These are phyloP conservation scores for Fusarium staphyleae DNA, from an alignment of 2,329 filamentous ascomycete species.

Conservation along the genomic window DNA sequence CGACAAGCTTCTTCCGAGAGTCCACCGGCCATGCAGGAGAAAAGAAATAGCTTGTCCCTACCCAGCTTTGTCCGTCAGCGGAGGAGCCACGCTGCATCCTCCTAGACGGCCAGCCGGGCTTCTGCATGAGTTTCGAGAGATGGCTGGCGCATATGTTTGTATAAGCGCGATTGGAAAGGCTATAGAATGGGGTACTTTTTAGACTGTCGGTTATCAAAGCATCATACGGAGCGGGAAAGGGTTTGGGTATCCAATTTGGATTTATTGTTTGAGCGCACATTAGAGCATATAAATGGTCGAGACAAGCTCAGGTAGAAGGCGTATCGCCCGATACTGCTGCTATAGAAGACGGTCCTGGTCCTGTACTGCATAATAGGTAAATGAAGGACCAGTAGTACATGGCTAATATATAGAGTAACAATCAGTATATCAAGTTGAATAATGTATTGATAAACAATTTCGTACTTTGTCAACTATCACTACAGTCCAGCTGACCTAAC, in stretches of 20 bases:
- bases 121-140: not conserved
- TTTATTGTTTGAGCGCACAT: not conserved
- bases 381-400: too few species aligned
- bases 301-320: constrained; percentile 1
- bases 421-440: too few species aligned
- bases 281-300: not conserved
- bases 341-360: not conserved
- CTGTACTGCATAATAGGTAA: too few species aligned
- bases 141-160: constrained; percentile 1
- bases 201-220: constrained; percentile 13
- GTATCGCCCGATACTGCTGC: not conserved
- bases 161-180: not conserved
- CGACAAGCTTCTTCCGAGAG: constrained; percentile 1
- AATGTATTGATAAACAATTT: too few species aligned
- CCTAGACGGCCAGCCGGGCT: not conserved
- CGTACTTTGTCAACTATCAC: too few species aligned
- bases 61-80: constrained; percentile 44
- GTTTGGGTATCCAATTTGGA: constrained; percentile 8
- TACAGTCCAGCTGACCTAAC: not conserved
- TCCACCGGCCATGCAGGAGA: constrained; percentile 32
- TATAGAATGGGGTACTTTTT: not conserved
- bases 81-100: constrained; percentile 29
- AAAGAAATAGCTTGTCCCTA: constrained; percentile 30
- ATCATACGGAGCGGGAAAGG: constrained; percentile 13
- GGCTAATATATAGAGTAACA: too few species aligned